Base-by-base conservation (phyloP, 768 basidiomycete genomes). In the Infundibulicybe gibba region DNA sequence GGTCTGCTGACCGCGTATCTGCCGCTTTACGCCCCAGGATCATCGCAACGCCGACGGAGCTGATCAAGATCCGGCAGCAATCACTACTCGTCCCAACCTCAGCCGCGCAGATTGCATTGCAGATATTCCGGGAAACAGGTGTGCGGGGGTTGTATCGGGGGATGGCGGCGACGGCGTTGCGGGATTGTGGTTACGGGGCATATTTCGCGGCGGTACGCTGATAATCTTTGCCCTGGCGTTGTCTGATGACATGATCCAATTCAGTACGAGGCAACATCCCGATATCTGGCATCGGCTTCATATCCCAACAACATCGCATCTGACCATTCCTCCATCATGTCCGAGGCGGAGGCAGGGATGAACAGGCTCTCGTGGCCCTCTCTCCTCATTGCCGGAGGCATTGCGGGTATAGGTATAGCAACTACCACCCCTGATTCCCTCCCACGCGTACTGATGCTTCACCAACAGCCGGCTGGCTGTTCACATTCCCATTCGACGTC, bases 51-150 rank as follows among this genome's bases (percentile, higher is more conserved):
- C 92, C 93, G 0, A 88, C 84, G 6, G 94, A 95, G 53, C 76
- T 94, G 1, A 74, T 95, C 67, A 95, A 95, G 72, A 90, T 94
- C 61, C 77, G 85, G 31, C 87, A 89, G 54, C 88, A 91, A 54
- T 75, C 79, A 25, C 64, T 76, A 45, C 61, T 80, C 41, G 57
- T 68, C 40, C 62, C 67, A 43, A 68, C 76, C 6, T 79, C 78
- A 16, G 75, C 80, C 0, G 57, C 69, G 9, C 65, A 70, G 16
- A 74, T 93, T n/a, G 74, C 80, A 3, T 61, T 69, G 37, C 62
- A 72, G 42, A 82, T 93, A 20, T 68, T 82, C 41, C 67, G 64
- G 39, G 65, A 68, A 41, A 67, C 75, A 16, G 90, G 90, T 1
- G 15, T 88, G 13, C 61, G 67, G 40, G 90, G 86, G 0, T 64